These are phyloP conservation scores for Yarrowia divulgata DNA, from an alignment of 805 yeast species.

Conservation along the genomic window DNA sequence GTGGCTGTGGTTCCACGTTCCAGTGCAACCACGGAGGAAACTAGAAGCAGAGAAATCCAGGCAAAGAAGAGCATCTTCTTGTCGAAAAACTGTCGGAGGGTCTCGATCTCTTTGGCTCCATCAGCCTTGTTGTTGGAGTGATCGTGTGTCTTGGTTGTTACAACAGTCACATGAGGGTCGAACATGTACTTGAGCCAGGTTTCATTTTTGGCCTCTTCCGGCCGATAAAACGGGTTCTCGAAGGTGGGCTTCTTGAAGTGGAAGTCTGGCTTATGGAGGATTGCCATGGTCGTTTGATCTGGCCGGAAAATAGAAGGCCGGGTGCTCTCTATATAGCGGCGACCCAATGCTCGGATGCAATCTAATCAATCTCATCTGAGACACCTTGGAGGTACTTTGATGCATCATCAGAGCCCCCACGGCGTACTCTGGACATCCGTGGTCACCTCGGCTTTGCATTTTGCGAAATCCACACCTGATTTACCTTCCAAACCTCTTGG, in stretches of 20 bases:
- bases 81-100: not conserved
- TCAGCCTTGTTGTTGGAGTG: slow-evolving; percentile 4
- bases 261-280: slow-evolving; percentile 1
- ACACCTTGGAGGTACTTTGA: slow-evolving; percentile 15
- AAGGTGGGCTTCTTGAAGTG: slow-evolving; percentile 1
- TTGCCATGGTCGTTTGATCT: slow-evolving; percentile 26
- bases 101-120: slow-evolving; percentile 21
- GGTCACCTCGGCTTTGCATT: not conserved
- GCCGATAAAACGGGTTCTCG: slow-evolving; percentile 7
- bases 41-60: slow-evolving; percentile 30
- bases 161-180: slow-evolving; percentile 12
- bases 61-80: slow-evolving; percentile 14
- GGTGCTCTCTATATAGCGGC: not conserved
- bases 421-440: not conserved
- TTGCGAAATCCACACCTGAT: not conserved
- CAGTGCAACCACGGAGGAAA: slow-evolving; percentile 28
- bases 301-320: not conserved
- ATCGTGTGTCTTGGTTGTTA: slow-evolving; percentile 3
- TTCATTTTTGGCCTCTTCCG: not conserved
- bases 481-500: slow-evolving; percentile 14
- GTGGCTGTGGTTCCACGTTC: not conserved
- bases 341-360: not conserved
- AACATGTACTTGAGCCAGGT: slow-evolving; percentile 11
- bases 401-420: not conserved
- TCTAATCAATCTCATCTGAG: slow-evolving; percentile 31